phyloP scores from a whole-genome alignment of 768 basidiomycete genomes.

The Serendipita indica region DNA sequence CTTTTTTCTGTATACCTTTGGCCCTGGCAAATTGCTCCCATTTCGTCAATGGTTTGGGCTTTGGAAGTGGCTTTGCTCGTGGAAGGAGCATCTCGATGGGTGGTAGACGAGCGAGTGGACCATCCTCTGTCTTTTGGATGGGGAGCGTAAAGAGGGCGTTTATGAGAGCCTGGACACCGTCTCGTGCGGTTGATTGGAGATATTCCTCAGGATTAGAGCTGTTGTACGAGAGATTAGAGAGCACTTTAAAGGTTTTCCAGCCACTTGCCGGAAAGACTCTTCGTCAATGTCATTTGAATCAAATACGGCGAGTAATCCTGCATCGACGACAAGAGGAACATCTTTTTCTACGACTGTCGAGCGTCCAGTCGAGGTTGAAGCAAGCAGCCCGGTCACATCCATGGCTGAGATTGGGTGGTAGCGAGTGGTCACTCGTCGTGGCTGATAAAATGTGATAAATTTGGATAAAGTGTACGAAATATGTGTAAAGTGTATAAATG shows the following conservation, averaged over 20 bases:
- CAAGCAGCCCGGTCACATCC: constrained; percentile 7
- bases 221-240: neutral
- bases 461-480: no score
- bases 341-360: constrained; percentile 62
- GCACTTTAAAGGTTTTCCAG: neutral
- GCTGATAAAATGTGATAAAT: no score
- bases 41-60: constrained; percentile 83
- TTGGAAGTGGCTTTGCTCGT: constrained; percentile 82
- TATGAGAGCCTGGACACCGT: constrained; percentile 71
- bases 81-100: constrained; percentile 64
- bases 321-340: constrained; percentile 62
- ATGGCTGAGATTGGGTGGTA: constrained; percentile 3
- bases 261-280: constrained; percentile 56
- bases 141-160: constrained; percentile 72
- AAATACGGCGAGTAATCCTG: constrained; percentile 69
- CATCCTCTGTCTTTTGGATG: constrained; percentile 55
- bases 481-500: no score
- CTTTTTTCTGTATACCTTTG: constrained; percentile 79
- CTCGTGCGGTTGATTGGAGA: constrained; percentile 61
- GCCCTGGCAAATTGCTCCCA: constrained; percentile 93
- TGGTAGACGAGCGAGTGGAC: constrained; percentile 73
- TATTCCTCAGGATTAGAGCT: constrained; percentile 71
- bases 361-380: neutral
- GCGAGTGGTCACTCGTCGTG: neutral
- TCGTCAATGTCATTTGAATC: constrained; percentile 78